Evolutionary conservation across 2,329 filamentous ascomycete genomes (phyloP).

Genomic region (Ophiocordyceps camponoti-leonardi): DNA sequence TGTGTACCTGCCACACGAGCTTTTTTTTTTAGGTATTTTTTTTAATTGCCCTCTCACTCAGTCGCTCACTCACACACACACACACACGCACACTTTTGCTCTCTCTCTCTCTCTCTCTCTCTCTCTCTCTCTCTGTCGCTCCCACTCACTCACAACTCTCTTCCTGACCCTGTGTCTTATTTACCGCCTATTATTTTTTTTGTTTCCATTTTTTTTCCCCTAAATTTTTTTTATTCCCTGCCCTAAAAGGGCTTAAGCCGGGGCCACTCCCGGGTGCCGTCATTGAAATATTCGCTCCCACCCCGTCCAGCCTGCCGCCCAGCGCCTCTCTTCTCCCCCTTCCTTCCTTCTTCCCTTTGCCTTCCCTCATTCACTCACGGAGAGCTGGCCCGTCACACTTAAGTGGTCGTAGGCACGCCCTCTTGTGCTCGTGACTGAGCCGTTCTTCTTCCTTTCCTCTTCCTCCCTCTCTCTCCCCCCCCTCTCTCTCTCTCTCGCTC

Average conservation of each 20-base stretch:
- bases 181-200: background rate
- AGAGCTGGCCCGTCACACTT: slow-evolving; percentile 21
- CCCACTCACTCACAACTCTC: too few relatives aligned
- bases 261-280: background rate
- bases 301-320: slow-evolving; percentile 8
- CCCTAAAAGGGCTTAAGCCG: slow-evolving; percentile 1
- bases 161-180: background rate
- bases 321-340: slow-evolving; percentile 1
- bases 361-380: slow-evolving; percentile 27
- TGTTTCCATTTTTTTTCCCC: too few relatives aligned
- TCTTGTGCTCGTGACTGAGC: slow-evolving; percentile 22
- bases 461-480: slow-evolving; percentile 5
- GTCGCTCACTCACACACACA: background rate
- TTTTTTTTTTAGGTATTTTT: too few relatives aligned
- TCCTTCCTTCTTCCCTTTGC: slow-evolving; percentile 15
- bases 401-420: slow-evolving; percentile 20
- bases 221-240: background rate
- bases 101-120: background rate
- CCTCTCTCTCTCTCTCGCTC: slow-evolving; percentile 8
- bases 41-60: background rate
- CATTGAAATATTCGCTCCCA: slow-evolving; percentile 23
- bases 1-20: background rate
- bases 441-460: slow-evolving; percentile 16
- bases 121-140: background rate
- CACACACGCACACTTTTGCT: too few relatives aligned